A percentile compares a stretch with the other conserved stretches of the same genome.
phyloP scores from a whole-genome alignment of 441 rosid genomes.

The Syzygium syzygioides region DNA sequence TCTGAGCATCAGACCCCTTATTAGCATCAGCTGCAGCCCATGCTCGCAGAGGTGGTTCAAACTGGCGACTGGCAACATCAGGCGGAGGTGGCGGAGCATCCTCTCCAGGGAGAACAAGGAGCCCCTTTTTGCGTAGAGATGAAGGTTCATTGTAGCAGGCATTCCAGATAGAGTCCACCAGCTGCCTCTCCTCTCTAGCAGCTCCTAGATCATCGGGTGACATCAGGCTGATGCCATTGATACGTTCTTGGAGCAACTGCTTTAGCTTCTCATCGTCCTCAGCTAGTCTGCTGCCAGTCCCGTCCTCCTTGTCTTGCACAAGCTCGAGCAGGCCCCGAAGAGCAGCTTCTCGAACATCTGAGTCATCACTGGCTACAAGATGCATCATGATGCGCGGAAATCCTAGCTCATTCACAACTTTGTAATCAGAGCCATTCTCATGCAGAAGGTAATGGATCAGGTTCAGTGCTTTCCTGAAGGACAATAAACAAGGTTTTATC shows the following conservation, averaged over 20 bases:
- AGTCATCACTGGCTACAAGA: conserved; percentile 69
- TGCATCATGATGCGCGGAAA: conserved; percentile 77
- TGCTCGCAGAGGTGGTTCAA: conserved; percentile 89
- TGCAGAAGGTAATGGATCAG: conserved; percentile 78
- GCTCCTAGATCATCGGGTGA: conserved; percentile 76
- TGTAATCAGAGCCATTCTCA: conserved; percentile 69
- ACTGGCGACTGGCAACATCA: conserved; percentile 77
- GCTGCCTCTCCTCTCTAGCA: conserved; percentile 78
- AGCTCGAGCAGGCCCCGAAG: conserved; percentile 76
- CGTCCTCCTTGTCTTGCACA: conserved; percentile 35
- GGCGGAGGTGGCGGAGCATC: conserved; percentile 65
- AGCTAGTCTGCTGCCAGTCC: conserved; percentile 19
- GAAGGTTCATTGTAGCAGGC: conserved; percentile 72
- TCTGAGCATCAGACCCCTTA: conserved; percentile 29
- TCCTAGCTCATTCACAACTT: conserved; percentile 51
- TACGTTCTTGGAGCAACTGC: conserved; percentile 66
- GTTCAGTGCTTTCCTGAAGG: conserved; percentile 80
- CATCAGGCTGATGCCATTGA: conserved; percentile 57
- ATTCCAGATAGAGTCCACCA: conserved; percentile 74
- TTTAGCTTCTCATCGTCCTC: conserved; percentile 55
- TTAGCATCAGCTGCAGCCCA: conserved; percentile 37
- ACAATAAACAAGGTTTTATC: not conserved
- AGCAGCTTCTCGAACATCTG: conserved; percentile 77
- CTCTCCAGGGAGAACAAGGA: conserved; percentile 78
- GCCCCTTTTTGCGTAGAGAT: conserved; percentile 63